phyloP scores from a whole-genome alignment of 768 basidiomycete genomes.

The Boletellus ananas region DNA sequence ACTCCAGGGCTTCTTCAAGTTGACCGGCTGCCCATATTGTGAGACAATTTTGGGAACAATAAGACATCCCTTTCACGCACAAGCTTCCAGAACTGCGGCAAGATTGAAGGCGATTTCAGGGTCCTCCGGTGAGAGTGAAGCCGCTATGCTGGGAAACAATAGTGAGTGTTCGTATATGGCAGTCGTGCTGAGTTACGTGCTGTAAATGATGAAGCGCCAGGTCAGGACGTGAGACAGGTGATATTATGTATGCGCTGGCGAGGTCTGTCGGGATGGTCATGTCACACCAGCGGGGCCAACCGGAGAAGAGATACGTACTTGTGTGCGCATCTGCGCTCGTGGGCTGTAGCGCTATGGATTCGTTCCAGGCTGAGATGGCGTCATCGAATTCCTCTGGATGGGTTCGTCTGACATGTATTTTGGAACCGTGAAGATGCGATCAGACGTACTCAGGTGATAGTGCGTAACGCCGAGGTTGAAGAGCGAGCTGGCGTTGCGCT shows the following conservation, averaged over 20 bases:
- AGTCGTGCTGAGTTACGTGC: conserved; percentile 41
- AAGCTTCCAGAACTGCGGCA: conserved; percentile 86
- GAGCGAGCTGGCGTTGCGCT: conserved; percentile 72
- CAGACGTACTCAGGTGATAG: conserved; percentile 75
- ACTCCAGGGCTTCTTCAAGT: conserved; percentile 74
- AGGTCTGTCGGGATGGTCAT: conserved; percentile 52
- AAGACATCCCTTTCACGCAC: conserved; percentile 44
- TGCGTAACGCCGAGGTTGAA: conserved; percentile 89
- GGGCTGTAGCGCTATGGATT: conserved; percentile 76
- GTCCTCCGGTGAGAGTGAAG: conserved; percentile 82
- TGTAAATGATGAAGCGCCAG: conserved; percentile 81
- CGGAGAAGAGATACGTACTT: conserved; percentile 47
- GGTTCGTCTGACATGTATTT: conserved; percentile 15
- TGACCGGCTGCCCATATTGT: conserved; percentile 54
- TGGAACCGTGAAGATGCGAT: conserved; percentile 10
- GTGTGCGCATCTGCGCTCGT: conserved; percentile 85
- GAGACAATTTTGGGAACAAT: conserved; percentile 35
- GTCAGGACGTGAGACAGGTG: conserved; percentile 74
- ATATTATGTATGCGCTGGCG: conserved; percentile 86
- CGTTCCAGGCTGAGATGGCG: conserved; percentile 83
- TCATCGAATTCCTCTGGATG: conserved; percentile 78
- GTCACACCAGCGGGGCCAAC: conserved; percentile 18
- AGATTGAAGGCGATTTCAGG: conserved; percentile 91
- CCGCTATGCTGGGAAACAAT: conserved; percentile 61
- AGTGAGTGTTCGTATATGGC: conserved; percentile 31